Base-by-base conservation (phyloP, 139 green algal species). In the Desmodesmus armatus region DNA sequence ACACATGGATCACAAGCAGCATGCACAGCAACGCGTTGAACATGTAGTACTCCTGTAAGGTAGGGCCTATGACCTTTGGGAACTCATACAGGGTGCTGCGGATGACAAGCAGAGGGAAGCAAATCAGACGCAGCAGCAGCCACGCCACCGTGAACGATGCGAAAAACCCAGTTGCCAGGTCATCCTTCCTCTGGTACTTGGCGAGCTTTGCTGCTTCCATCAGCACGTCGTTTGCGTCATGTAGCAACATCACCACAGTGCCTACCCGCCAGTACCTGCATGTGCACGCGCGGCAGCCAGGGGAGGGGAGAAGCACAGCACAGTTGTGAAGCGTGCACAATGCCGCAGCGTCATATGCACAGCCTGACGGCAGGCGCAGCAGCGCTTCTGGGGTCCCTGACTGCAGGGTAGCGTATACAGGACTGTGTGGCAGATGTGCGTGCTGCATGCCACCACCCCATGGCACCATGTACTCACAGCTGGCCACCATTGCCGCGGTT, bases 151-250 rank as follows among this genome's bases (percentile, higher is more conserved):
- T 80, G 51, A 97, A 95, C 0, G 87, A 4, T 13, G 37, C 89
- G 83, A 95, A 96, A 15, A 86, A 41, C 33, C 82, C 47, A 3
- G 69, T 90, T 35, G 89, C 82, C 0, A 81, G 51, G 2, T 58
- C 11, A 7, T 96, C 89, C 4, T 40, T n/a, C 3, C 89, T 58
- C 2, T 70, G 51, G 87, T 97, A 96, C 53, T 94, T 95, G 60
- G 76, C 63, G 53, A 93, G 77, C 89, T 98, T 98, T 31, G 94
- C 92, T 13, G 84, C 67, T 81, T 97, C 94, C 83, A 98, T 88
- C 41, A 96, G 87, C 29, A 98, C 90, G 83, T 98, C 95, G 55
- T 89, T 94, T 49, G 90, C 88, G 80, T 97, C 94, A 71, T 98
- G 95, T n/a, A 97, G 83, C 76, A 95, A 51, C 90, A 97, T 94